Percentiles rank a stretch among this genome's conserved stretches.
phyloP scores from a whole-genome alignment of 148 eudicot genomes.

The Vaccinium corymbosum region DNA sequence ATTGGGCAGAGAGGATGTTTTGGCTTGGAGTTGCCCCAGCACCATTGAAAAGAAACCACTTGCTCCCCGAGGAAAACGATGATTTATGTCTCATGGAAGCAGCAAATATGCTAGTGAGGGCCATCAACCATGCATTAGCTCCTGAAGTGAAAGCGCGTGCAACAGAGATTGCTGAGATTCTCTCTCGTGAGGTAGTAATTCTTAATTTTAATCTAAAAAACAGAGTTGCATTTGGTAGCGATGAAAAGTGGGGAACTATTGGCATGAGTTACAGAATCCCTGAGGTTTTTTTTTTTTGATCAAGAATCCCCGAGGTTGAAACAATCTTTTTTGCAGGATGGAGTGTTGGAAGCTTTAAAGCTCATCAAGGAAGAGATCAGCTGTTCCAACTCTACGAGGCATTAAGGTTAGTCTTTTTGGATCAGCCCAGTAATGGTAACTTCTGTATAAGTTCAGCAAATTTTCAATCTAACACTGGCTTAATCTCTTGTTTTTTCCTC shows the following conservation, averaged over 20 bases:
- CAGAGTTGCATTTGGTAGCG: neutral
- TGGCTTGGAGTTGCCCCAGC: conserved; percentile 95
- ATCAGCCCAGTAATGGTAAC: neutral
- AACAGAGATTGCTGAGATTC: conserved; percentile 46
- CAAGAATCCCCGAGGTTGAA: neutral
- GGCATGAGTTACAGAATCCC: neutral
- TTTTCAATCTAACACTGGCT: neutral
- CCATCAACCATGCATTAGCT: conserved; percentile 54
- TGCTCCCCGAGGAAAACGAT: conserved; percentile 60
- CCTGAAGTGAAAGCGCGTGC: conserved; percentile 57
- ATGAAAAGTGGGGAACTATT: neutral
- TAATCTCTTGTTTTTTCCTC: neutral
- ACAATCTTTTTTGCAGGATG: conserved; percentile 32
- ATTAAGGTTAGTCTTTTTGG: neutral
- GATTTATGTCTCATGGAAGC: conserved; percentile 46
- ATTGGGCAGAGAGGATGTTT: conserved; percentile 97
- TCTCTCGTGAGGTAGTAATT: conserved; percentile 54
- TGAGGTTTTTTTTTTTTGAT: neutral
- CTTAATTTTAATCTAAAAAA: neutral
- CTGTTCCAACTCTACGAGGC: conserved; percentile 12
- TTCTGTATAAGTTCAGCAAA: neutral
- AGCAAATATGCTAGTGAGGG: conserved; percentile 42
- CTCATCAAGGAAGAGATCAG: conserved; percentile 48
- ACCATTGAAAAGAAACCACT: conserved; percentile 51
- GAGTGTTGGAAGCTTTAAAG: conserved; percentile 51